Percentiles rank a stretch among this genome's conserved stretches.
These are phyloP conservation scores for Viridothelium virens DNA, from an alignment of 495 filamentous ascomycete species.

Conservation along the genomic window DNA sequence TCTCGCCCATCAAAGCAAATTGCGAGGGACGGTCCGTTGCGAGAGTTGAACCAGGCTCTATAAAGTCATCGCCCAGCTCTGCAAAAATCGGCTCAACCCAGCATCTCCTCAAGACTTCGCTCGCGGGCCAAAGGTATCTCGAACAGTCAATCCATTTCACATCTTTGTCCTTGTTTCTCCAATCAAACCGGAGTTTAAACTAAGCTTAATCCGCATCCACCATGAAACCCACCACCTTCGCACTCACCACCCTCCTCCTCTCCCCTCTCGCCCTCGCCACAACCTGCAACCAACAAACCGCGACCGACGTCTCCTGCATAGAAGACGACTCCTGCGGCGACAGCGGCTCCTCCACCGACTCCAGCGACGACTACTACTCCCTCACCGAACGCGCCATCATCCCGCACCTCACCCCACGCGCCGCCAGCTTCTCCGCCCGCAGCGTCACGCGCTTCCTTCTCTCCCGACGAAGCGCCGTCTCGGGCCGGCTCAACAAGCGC, in stretches of 20 bases:
- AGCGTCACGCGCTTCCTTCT: not conserved
- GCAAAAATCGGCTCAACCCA: too few species aligned
- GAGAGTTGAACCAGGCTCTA: not conserved
- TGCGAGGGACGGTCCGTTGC: not conserved
- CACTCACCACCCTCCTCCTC: not conserved
- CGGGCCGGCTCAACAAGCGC: not conserved
- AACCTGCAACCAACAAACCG: not conserved
- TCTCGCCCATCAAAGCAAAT: not conserved
- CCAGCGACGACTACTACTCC: not conserved
- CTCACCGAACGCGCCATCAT: constrained; percentile 4
- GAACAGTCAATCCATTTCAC: too few species aligned
- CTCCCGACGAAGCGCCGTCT: not conserved
- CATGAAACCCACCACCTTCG: constrained; percentile 5
- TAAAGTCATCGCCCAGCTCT: not conserved
- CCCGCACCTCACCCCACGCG: not conserved
- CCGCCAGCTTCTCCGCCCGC: not conserved
- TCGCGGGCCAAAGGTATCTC: too few species aligned
- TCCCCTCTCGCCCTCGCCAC: not conserved
- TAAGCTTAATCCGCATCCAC: constrained; percentile 4
- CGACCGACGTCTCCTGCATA: not conserved
- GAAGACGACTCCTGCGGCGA: not conserved
- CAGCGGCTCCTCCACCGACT: not conserved
- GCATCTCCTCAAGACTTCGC: too few species aligned
- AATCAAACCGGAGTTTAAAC: not conserved
- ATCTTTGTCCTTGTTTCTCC: too few species aligned